phyloP scores from a whole-genome alignment of 164 flowering plant genomes.

The Magnolia kwangsiensis region DNA sequence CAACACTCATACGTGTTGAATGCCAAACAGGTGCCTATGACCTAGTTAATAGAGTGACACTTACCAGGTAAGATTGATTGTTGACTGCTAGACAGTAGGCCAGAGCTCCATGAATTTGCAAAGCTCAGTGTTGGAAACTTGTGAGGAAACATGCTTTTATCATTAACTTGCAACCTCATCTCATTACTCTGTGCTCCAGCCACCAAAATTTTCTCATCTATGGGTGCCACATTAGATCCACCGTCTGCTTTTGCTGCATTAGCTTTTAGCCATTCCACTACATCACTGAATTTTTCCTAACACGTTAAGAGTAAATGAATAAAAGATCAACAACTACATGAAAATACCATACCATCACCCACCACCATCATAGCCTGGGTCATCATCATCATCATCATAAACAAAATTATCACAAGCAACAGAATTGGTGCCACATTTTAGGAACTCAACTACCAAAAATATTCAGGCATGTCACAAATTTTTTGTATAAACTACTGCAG shows the following conservation, averaged over 20 bases:
- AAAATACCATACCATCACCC: background rate
- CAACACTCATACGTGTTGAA: background rate
- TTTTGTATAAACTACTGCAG: too few relatives aligned
- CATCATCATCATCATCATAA: background rate
- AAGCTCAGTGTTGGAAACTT: conserved; percentile 31
- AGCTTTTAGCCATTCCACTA: conserved; percentile 82
- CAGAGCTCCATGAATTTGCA: conserved; percentile 49
- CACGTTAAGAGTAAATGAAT: conserved; percentile 7
- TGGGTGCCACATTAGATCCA: conserved; percentile 16
- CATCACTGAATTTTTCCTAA: conserved; percentile 85
- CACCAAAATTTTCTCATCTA: conserved; percentile 31
- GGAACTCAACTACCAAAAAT: background rate
- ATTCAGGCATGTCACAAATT: background rate
- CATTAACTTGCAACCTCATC: conserved; percentile 24
- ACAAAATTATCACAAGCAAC: background rate
- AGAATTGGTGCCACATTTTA: background rate
- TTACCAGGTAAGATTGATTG: conserved; percentile 51
- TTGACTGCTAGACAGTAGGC: conserved; percentile 28
- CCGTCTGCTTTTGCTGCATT: conserved; percentile 51
- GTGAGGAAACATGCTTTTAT: conserved; percentile 28
- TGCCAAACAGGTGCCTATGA: background rate
- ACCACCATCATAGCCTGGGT: background rate
- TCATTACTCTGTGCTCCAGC: conserved; percentile 38
- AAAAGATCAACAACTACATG: background rate
- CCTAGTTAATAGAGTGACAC: conserved; percentile 17